A percentile compares a stretch with the other conserved stretches of the same genome.
Evolutionary conservation across 768 basidiomycete species (phyloP).

Genomic region (Kwoniella sp.): DNA sequence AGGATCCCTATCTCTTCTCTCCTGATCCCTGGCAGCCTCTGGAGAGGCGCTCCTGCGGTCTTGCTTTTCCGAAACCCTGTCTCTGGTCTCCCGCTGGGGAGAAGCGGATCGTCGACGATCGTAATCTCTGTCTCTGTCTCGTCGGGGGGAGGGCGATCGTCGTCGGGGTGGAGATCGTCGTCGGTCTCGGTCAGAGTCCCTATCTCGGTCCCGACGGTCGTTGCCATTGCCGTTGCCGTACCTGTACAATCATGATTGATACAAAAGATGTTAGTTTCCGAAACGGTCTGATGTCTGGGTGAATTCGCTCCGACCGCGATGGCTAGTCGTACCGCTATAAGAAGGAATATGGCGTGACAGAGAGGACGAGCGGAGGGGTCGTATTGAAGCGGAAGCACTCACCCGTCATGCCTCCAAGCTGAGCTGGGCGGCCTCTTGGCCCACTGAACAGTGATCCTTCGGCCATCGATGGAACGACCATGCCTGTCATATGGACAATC

Average conservation of each 20-base stretch:
- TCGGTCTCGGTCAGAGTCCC: constrained; percentile 7
- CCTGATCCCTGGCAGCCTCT: not conserved
- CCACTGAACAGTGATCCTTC: constrained; percentile 71
- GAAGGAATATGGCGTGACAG: no score
- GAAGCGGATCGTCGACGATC: constrained; percentile 53
- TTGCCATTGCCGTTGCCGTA: constrained; percentile 4
- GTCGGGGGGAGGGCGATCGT: constrained; percentile 25
- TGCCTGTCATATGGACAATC: constrained; percentile 62
- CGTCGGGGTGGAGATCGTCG: constrained; percentile 35
- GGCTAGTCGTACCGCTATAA: no score
- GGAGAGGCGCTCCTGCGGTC: constrained; percentile 20
- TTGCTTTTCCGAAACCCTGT: constrained; percentile 1
- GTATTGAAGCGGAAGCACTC: constrained; percentile 48
- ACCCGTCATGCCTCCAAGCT: constrained; percentile 72
- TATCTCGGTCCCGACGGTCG: constrained; percentile 23
- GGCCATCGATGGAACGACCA: constrained; percentile 72
- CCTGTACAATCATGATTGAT: not conserved
- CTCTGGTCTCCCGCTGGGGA: constrained; percentile 47
- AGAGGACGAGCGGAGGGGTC: no score
- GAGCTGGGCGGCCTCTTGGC: constrained; percentile 75
- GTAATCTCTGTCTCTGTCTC: constrained; percentile 55
- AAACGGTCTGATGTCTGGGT: no score
- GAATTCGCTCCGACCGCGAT: no score
- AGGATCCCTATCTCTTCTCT: constrained; percentile 4
- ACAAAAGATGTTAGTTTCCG: no score